Percentiles rank a stretch among this genome's conserved stretches.
phyloP scores from a whole-genome alignment of 2,329 filamentous ascomycete species.

The Sarocladium kiliense region DNA sequence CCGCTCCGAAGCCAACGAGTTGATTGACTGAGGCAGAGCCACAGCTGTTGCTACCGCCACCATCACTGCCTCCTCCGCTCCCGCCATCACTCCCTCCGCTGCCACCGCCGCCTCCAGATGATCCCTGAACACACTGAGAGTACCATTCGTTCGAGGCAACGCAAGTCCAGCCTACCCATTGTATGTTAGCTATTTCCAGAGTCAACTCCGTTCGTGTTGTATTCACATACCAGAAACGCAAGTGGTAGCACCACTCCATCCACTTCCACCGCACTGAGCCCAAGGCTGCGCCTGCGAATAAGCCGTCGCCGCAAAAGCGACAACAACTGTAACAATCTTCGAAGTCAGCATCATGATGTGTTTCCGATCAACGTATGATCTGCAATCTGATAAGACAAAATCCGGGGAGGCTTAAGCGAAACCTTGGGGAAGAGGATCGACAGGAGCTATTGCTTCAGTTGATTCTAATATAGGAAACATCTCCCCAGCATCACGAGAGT shows the following conservation, averaged over 20 bases:
- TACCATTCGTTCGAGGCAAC: constrained; percentile 33
- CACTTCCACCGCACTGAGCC: constrained; percentile 10
- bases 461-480: no score
- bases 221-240: constrained; percentile 32
- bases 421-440: not conserved
- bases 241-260: constrained; percentile 38
- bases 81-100: not conserved
- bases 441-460: not conserved
- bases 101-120: constrained; percentile 18
- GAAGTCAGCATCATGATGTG: not conserved
- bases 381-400: not conserved
- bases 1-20: constrained; percentile 25
- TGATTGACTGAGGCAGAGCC: constrained; percentile 10
- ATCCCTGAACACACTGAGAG: constrained; percentile 45
- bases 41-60: constrained; percentile 2
- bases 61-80: not conserved
- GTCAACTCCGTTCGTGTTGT: no score
- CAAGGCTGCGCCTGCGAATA: constrained; percentile 2
- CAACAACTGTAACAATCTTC: not conserved
- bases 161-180: constrained; percentile 7
- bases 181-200: no score
- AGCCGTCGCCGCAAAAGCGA: constrained; percentile 2
- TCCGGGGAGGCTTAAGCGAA: not conserved
- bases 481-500: no score
- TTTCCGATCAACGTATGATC: not conserved